Evolutionary conservation across 176 grass and related monocot genomes (phyloP).

Genomic region (Cenchrus fungigraminus): DNA sequence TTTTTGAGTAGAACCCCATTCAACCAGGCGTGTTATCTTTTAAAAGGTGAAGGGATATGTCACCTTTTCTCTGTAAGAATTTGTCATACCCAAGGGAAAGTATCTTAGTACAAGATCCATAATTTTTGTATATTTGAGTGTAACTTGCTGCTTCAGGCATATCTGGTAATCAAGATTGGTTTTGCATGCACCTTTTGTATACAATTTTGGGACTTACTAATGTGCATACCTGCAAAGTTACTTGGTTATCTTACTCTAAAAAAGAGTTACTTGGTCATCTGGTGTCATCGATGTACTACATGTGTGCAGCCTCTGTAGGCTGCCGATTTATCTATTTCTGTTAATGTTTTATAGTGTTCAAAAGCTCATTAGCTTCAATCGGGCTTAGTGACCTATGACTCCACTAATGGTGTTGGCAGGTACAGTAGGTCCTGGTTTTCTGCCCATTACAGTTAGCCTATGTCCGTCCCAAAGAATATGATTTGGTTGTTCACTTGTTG

Average conservation of each 20-base stretch:
- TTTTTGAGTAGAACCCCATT: conserved; percentile 28
- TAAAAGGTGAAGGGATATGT: conserved; percentile 20
- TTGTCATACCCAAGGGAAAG: conserved; percentile 7
- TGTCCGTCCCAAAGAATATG: conserved; percentile 6
- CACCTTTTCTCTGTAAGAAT: conserved; percentile 17
- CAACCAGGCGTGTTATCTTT: conserved; percentile 14
- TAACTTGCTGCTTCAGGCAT: conserved; percentile 13
- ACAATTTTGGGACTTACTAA: conserved; percentile 6
- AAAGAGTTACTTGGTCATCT: too few species aligned
- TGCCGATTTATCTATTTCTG: background rate
- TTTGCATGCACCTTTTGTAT: background rate
- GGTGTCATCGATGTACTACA: background rate
- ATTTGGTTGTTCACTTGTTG: conserved; percentile 31
- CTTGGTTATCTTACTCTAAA: background rate
- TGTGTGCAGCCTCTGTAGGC: background rate
- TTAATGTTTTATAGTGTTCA: background rate
- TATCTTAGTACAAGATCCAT: background rate
- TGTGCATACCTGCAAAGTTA: background rate
- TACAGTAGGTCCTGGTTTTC: conserved; percentile 13
- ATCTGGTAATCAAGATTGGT: conserved; percentile 8
- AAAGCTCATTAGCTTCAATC: conserved; percentile 1
- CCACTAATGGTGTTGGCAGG: conserved; percentile 33
- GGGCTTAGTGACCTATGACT: conserved; percentile 7
- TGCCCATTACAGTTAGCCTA: background rate
- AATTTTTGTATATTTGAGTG: conserved; percentile 22